Base-by-base conservation (phyloP, 768 basidiomycete genomes). In the Rhizopogon sp. region DNA sequence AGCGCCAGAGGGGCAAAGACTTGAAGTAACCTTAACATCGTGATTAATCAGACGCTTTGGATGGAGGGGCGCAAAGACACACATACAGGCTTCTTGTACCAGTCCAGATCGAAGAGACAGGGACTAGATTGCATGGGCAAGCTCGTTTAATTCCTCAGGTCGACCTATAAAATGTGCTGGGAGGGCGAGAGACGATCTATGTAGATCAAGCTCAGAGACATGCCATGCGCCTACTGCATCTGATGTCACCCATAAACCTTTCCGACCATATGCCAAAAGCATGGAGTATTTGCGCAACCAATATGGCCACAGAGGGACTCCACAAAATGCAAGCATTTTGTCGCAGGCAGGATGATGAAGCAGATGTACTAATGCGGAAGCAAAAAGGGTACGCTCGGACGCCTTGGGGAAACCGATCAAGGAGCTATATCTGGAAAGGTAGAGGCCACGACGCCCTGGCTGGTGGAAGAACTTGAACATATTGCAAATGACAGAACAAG, bases 1-100 rank as follows among this genome's bases (percentile, higher is more conserved):
- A 62, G 40, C 40, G 60, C 61, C 35, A 69, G 56, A 35, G 54
- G 59, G 44, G 57, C 35, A 43, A 50, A 53, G 47, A 47, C 33
- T 33, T 20, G 29, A 13, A 47, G 45, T 17, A 17, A 33, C 17
- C 10, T 33, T 13, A 47, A 7, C 45, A 47, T 47, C 31, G 13
- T 33, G 17, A 46, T 31, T 1, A 8, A 7, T 1, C 11, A 20
- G 35, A 13, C 11, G 13, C 10, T 5, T 37, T 37, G 35, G 11
- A 37, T 5, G 35, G 10, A 37, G 11, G 35, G 35, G 13, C 35
- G 7, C 6, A 17, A 6, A 33, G 25, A n/a, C 43, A 10, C n/a
- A 31, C 44, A 31, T 5, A 5, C 2, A 7, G 2, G 44, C 29
- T 6, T 25, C 25, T 28, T 44, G 28, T 44, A 28, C 7, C 25